Evolutionary conservation across 1,139 yeast genomes (phyloP).

Genomic region (Debaryomyces fabryi): DNA sequence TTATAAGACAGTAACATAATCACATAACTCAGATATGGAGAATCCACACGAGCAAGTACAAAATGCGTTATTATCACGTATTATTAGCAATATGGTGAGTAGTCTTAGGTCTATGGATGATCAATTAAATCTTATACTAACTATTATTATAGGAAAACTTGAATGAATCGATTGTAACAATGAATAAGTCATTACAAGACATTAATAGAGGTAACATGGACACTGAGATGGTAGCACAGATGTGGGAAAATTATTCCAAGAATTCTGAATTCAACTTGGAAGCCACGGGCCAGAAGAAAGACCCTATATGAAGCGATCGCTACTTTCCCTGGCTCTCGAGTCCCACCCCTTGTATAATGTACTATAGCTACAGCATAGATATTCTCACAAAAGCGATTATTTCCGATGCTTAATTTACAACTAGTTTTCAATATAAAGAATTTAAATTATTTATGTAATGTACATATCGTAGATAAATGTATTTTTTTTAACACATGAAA

Average conservation of each 20-base stretch:
- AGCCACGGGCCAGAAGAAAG: slow-evolving; percentile 65
- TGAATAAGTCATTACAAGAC: slow-evolving; percentile 63
- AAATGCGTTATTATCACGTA: slow-evolving; percentile 73
- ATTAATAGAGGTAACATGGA: slow-evolving; percentile 70
- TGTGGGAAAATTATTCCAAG: slow-evolving; percentile 80
- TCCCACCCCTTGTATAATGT: neutral
- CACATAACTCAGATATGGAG: slow-evolving; percentile 51
- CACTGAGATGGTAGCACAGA: slow-evolving; percentile 71
- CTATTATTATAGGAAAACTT: slow-evolving; percentile 52
- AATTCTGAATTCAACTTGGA: slow-evolving; percentile 74
- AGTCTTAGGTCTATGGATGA: too few relatives aligned
- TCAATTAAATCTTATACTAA: slow-evolving; percentile 9
- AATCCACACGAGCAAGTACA: slow-evolving; percentile 91
- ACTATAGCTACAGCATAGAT: neutral
- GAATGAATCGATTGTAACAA: slow-evolving; percentile 67
- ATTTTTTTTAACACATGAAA: neutral
- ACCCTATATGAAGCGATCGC: slow-evolving; percentile 43
- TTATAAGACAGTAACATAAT: neutral
- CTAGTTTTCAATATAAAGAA: slow-evolving; percentile 3
- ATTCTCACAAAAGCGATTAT: neutral
- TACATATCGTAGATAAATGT: slow-evolving; percentile 5
- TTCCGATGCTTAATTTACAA: neutral
- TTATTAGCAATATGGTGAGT: slow-evolving; percentile 74
- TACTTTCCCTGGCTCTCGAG: too few relatives aligned
- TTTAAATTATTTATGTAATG: slow-evolving; percentile 8